A percentile compares a stretch with the other conserved stretches of the same genome.
These are phyloP conservation scores for Raffaelea ambrosiae DNA, from an alignment of 2,329 filamentous ascomycete genomes.

Conservation along the genomic window DNA sequence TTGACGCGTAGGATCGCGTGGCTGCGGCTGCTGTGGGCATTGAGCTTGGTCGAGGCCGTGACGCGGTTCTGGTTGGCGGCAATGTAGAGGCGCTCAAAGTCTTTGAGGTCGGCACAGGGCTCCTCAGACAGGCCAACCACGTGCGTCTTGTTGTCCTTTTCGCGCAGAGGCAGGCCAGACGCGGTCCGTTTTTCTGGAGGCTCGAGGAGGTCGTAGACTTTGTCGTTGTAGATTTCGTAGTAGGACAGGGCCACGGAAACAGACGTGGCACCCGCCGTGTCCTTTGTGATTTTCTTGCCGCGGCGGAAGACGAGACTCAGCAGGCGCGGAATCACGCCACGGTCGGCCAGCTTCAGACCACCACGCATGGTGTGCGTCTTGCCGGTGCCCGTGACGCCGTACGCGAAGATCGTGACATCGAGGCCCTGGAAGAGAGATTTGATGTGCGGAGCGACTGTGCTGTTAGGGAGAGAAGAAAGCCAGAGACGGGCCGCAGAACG, in stretches of 20 bases:
- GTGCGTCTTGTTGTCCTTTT: conserved; percentile 78
- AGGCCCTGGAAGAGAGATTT: conserved; percentile 88
- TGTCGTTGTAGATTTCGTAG: conserved; percentile 97
- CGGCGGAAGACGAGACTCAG: conserved; percentile 79
- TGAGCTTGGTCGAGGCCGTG: conserved; percentile 84
- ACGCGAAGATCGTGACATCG: conserved; percentile 85
- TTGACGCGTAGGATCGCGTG: conserved; percentile 90
- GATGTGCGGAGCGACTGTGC: conserved; percentile 72
- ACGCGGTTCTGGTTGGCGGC: conserved; percentile 86
- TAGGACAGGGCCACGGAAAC: conserved; percentile 77
- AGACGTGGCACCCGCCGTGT: conserved; percentile 58
- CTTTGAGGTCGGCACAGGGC: conserved; percentile 73
- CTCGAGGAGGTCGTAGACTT: conserved; percentile 86
- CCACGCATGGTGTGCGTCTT: conserved; percentile 97
- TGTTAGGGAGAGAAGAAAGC: background rate
- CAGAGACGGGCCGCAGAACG: background rate
- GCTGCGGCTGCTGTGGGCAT: conserved; percentile 81
- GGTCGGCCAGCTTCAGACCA: conserved; percentile 74
- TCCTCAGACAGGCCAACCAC: conserved; percentile 81
- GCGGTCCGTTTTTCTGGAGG: conserved; percentile 77
- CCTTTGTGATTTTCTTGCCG: conserved; percentile 77
- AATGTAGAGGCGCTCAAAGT: conserved; percentile 85
- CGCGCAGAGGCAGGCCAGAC: conserved; percentile 70
- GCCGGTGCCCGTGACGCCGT: conserved; percentile 86
- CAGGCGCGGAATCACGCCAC: conserved; percentile 79